Conservation (phyloP, 2,329 filamentous ascomycete species). For the Aureobasidium sp. region DNA sequence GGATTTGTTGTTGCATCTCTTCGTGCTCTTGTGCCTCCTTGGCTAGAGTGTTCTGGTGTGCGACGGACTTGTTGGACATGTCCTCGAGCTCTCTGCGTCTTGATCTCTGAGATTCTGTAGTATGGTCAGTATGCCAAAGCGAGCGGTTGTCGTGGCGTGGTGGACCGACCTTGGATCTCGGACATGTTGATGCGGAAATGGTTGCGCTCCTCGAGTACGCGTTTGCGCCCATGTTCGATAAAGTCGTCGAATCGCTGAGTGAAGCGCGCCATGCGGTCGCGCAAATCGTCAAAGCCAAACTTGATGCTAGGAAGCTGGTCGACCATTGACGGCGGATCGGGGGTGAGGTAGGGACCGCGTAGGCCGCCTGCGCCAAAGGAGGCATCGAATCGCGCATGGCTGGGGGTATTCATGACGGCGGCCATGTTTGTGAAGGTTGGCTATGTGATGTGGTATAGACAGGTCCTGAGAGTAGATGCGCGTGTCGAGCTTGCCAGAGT, state of each 20-base stretch:
- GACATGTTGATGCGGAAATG: constrained; percentile 86
- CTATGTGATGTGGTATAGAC: not conserved
- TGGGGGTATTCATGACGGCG: constrained; percentile 34
- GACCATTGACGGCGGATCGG: constrained; percentile 55
- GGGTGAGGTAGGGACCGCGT: constrained; percentile 33
- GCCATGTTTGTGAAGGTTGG: constrained; percentile 22
- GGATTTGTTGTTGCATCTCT: constrained; percentile 56
- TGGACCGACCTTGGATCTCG: constrained; percentile 70
- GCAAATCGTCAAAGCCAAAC: constrained; percentile 92
- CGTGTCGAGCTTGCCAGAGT: not conserved
- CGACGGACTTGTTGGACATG: constrained; percentile 60
- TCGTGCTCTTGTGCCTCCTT: constrained; percentile 69
- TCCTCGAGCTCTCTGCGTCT: constrained; percentile 84
- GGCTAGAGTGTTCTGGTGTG: constrained; percentile 65
- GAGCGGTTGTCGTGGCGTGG: not conserved
- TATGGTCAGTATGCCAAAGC: constrained; percentile 12
- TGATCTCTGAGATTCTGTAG: constrained; percentile 80
- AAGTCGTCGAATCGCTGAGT: constrained; percentile 86
- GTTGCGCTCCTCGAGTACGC: constrained; percentile 87
- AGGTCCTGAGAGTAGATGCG: no score
- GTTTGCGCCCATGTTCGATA: constrained; percentile 83
- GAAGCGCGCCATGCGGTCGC: constrained; percentile 91
- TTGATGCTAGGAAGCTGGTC: constrained; percentile 81
- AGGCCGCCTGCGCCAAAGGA: constrained; percentile 59
- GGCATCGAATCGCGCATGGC: constrained; percentile 53